Base-by-base conservation (phyloP, 2,329 filamentous ascomycete species). In the Endoconidiophora polonica region DNA sequence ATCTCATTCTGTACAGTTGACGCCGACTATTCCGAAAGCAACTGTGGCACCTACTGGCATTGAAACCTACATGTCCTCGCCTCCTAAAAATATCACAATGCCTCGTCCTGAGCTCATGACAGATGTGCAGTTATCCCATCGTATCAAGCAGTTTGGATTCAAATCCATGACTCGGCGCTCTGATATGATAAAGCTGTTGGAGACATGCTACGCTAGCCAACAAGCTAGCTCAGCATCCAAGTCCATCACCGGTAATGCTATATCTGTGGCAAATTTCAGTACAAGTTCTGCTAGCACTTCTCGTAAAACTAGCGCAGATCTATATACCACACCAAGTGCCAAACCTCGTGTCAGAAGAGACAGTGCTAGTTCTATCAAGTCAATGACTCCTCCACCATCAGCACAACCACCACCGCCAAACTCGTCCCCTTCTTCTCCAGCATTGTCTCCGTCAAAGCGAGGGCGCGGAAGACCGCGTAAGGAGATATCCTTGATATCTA, bases 201-300 rank as follows among this genome's bases (percentile, higher is more conserved):
- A 83, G 47, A 74, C 78, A 58, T 87, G 84, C 60, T 87, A 83
- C 81, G 64, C 73, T 55, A 77, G 76, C 52, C 77, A 77, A 59
- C 64, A 70, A 18, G 57, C 44, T 12, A n/a, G 23, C 3, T n/a
- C 48, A n/a, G 16, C 16, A 7, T 5, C 16, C 4, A 24, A 10
- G 2, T 12, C 44, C 5, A 23, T 10, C 4, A 14, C 33, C 3
- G 14, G 43, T 22, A 36, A 9, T 6, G 14, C 26, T 3, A 40
- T 23, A 3, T 36, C 23, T 20, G 6, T 33, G 5, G 39, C 48
- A 14, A 16, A 44, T 20, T 53, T 50, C 24, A 48, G 40, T 24
- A 53, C 47, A 3, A 43, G 23, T 12, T 40, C 44, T 7, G n/a
- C 22, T 7, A 24, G 41, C 2, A 9, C 48, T 22, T 4, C 22